Evolutionary conservation across 495 filamentous ascomycete genomes (phyloP), one percentile per base, ranked within the genome.

Genomic region (Tricharina praecox): DNA sequence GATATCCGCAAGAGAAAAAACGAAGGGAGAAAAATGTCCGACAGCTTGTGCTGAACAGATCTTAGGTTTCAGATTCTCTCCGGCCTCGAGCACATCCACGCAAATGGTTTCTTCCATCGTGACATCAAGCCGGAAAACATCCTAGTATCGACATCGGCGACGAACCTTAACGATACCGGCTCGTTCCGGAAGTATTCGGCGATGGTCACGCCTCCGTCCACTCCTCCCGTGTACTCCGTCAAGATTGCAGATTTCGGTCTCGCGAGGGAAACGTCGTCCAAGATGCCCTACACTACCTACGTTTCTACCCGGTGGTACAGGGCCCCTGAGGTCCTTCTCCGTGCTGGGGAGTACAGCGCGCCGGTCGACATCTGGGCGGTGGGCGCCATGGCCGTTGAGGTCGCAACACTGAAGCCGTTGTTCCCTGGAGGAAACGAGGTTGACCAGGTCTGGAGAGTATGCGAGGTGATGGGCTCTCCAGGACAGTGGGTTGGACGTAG

Each of bases 121-220:
- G 92, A 99, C 58, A 95, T 99, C 66, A 99, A 99, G 59, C 92
- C 92, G 5, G 92, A 99, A 64, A 99, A 96, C 59, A 99, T 96
- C 48, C 75, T 99, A 15, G 92, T 99, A 0, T 94, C 92, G 1
- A 93, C 85, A 37, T 94, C 90, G 21, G 74, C 83, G 23, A 71
- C 75, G 49, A 58, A 61, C 34, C 72, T 77, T 21, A 78, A 81
- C 46, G 92, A 96, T 55, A 67, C 66, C 20, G 79, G 78, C 53
- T 74, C 82, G 3, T 95, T 96, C 64, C 77, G 81, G 51, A 73
- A 90, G 53, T 96, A 96, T 62, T 96, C 92, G 0, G 78, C 83
- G 16, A 68, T 96, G 43, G 82, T 96, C 49, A 96, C 90, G 23
- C 90, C 90, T 20, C 92, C 90, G 16, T 87, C 85, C 11, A 95